These are phyloP conservation scores for Suillus occidentalis DNA, from an alignment of 768 basidiomycete species.

Conservation along the genomic window DNA sequence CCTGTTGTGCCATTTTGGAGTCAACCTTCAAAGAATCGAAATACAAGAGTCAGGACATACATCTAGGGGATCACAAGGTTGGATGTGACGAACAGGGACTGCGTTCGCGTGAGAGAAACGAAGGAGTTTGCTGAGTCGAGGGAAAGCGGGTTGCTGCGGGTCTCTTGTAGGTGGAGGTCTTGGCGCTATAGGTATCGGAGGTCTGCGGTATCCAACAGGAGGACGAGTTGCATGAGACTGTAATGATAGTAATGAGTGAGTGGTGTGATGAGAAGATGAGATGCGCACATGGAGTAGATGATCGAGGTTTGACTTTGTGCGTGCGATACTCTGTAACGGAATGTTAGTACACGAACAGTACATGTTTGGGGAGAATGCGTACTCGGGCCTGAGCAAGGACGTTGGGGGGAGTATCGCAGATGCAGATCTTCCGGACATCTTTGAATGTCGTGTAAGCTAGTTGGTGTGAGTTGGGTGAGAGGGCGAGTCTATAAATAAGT, in stretches of 20 bases:
- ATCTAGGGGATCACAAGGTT: not conserved
- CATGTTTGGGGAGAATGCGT: not conserved
- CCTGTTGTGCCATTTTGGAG: not conserved
- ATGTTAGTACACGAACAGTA: not conserved
- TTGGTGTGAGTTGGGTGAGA: too few relatives aligned
- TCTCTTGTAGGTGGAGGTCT: not conserved
- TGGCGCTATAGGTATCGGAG: accelerated
- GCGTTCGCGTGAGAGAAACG: not conserved
- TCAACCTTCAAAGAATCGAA: not conserved
- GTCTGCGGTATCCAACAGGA: not conserved
- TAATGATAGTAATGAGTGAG: not conserved
- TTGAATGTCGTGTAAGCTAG: too few relatives aligned
- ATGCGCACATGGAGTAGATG: not conserved
- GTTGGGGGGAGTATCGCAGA: not conserved
- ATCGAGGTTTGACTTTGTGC: not conserved
- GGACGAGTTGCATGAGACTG: not conserved
- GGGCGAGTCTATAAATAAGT: constrained; percentile 2
- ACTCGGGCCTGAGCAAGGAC: not conserved
- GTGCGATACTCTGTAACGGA: not conserved
- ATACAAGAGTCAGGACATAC: not conserved
- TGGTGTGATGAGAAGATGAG: not conserved
- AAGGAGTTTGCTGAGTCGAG: not conserved
- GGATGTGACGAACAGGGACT: not conserved
- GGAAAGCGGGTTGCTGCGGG: not conserved
- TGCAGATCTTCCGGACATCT: not conserved